Evolutionary conservation across 2,329 filamentous ascomycete genomes (phyloP).

Genomic region (Fusarium guadeloupense): DNA sequence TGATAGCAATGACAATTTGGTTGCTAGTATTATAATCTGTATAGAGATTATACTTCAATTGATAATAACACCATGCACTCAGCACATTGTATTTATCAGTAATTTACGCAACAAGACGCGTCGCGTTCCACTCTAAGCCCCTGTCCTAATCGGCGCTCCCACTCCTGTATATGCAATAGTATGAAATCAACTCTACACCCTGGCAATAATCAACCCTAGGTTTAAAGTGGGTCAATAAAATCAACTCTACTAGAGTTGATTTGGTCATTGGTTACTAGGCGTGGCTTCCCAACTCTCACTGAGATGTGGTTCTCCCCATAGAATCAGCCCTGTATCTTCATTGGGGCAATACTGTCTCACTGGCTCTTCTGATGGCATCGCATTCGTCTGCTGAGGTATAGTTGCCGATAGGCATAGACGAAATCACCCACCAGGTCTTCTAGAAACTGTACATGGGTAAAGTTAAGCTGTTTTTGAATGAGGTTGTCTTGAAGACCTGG

Average conservation of each 20-base stretch:
- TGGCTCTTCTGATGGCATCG: too few relatives aligned
- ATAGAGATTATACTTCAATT: too few relatives aligned
- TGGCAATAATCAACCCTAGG: neutral
- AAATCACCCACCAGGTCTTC: constrained; percentile 14
- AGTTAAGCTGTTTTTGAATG: constrained; percentile 11
- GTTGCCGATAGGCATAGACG: neutral
- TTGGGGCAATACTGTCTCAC: too few relatives aligned
- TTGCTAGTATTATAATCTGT: too few relatives aligned
- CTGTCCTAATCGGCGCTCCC: too few relatives aligned
- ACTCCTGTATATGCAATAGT: too few relatives aligned
- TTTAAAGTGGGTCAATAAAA: neutral
- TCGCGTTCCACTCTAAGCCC: neutral
- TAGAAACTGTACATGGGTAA: constrained; percentile 20
- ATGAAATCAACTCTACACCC: neutral
- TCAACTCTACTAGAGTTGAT: neutral
- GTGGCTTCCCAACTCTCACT: too few relatives aligned
- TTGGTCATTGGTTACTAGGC: neutral
- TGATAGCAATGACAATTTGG: too few relatives aligned
- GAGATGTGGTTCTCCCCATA: constrained; percentile 24
- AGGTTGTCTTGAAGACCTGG: constrained; percentile 25
- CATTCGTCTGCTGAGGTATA: neutral
- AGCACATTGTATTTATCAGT: neutral
- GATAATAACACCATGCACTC: too few relatives aligned
- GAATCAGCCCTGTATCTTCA: constrained; percentile 1
- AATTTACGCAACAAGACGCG: neutral